Evolutionary conservation across 169 alveolate species (phyloP), one percentile per base, ranked within the genome.

Genomic region (Plasmodium blacklocki): DNA sequence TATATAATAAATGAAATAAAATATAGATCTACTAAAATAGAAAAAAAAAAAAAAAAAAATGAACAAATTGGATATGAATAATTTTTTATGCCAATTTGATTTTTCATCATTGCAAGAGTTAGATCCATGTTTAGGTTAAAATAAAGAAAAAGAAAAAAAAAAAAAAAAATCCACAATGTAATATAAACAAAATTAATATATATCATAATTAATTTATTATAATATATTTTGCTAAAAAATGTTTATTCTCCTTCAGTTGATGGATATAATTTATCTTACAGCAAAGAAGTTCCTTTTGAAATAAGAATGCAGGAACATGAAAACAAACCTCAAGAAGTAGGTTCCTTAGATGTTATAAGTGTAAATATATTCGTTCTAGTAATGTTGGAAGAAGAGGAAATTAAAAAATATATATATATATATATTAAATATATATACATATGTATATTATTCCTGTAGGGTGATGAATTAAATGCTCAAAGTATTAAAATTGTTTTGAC

Each of bases 211-310:
- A 39, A 39, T 39, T 39, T 39, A 39, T 39, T 39, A 39, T 39
- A 39, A 49, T 18, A 49, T 3, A 29, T 71, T 8, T 15, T 32
- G 19, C 68, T 71, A 6, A 19, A 47, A 15, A 71, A 26, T 29
- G 7, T 14, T 18, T 1, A 29, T 39, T 39, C 47, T 39, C 47
- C 39, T n/a, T 39, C 93, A 95, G 97, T 94, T 63, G 98, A 94
- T 62, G 99, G 99, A 6, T 98, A 97, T 74, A 87, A 88, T 15
- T 89, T 96, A 8, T 73, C 96, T 15, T 97, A 95, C 92, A 98
- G 96, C 59, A 92, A 98, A 60, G 98, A 97, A 89, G 97, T 96
- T 26, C 98, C 98, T 8, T 97, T 96, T 93, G 99, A 97, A 88
- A 94, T 97, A 52, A 92, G 98, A 66, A 92, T 96, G 54, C 94